phyloP scores from a whole-genome alignment of 2,329 filamentous ascomycete genomes.

The Paracoccidioides lutzii region DNA sequence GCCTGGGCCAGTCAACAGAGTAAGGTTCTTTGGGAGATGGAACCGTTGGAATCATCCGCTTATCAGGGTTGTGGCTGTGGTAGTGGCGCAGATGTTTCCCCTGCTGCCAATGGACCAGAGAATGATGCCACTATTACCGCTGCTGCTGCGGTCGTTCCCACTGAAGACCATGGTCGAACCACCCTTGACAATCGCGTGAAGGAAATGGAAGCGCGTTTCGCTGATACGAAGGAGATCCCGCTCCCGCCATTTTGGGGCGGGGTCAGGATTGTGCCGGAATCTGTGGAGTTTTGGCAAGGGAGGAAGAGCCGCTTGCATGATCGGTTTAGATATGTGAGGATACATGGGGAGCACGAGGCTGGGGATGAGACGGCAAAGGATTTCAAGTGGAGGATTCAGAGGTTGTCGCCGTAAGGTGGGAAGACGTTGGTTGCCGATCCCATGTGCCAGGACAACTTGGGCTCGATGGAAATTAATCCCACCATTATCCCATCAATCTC shows the following conservation, averaged over 20 bases:
- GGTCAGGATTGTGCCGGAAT: conserved; percentile 68
- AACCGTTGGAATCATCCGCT: conserved; percentile 12
- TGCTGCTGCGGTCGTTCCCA: background rate
- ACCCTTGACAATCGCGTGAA: conserved; percentile 65
- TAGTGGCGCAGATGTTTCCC: conserved; percentile 13
- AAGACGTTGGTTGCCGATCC: background rate
- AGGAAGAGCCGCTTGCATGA: conserved; percentile 83
- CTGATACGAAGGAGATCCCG: conserved; percentile 64
- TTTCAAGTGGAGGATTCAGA: conserved; percentile 28
- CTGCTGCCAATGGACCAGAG: conserved; percentile 7
- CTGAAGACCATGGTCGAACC: conserved; percentile 50
- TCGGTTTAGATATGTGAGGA: conserved; percentile 70
- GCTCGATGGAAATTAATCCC: too few species aligned
- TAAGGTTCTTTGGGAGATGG: conserved; percentile 46
- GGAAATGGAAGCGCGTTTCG: conserved; percentile 64
- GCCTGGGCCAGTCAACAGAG: conserved; percentile 93
- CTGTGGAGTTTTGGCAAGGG: conserved; percentile 94
- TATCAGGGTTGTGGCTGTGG: conserved; percentile 10
- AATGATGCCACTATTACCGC: background rate
- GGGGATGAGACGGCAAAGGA: conserved; percentile 43
- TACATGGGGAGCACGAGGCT: conserved; percentile 45
- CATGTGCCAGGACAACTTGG: too few species aligned
- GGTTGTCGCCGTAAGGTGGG: conserved; percentile 26
- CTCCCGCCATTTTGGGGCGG: conserved; percentile 94
- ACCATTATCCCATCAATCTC: too few species aligned